phyloP scores from a whole-genome alignment of 441 rosid species.

The Manihot esculenta region DNA sequence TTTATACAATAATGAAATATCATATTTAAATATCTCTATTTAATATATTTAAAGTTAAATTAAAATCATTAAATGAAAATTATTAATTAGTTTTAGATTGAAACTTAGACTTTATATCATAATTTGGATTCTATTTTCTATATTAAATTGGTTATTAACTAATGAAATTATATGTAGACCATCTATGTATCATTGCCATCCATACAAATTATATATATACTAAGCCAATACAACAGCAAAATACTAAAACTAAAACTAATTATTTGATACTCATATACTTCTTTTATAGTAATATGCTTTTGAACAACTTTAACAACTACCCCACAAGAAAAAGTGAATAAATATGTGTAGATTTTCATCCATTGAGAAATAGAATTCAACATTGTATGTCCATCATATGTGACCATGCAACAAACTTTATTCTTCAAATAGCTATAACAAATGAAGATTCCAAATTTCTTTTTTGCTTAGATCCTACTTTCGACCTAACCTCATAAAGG shows the following conservation, averaged over 20 bases:
- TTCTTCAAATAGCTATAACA: neutral
- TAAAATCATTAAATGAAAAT: too few species aligned
- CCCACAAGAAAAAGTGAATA: neutral
- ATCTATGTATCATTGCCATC: neutral
- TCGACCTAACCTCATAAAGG: neutral
- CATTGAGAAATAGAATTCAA: slow-evolving; percentile 3
- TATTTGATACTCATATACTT: neutral
- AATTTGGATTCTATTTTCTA: too few species aligned
- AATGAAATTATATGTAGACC: too few species aligned
- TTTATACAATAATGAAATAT: too few species aligned
- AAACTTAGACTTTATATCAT: too few species aligned
- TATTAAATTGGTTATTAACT: too few species aligned
- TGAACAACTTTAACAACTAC: neutral
- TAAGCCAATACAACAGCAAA: neutral
- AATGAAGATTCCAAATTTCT: neutral
- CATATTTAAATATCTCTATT: too few species aligned
- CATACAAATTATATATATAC: neutral
- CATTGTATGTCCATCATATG: neutral
- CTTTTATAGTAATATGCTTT: neutral
- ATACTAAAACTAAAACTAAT: neutral
- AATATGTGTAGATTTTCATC: neutral
- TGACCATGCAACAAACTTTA: neutral
- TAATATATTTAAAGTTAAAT: too few species aligned
- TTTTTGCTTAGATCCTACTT: neutral
- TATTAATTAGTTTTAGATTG: too few species aligned